Evolutionary conservation across 768 basidiomycete genomes (phyloP), one percentile per base, ranked within the genome.

Genomic region (Hygrophorus pudorinus): DNA sequence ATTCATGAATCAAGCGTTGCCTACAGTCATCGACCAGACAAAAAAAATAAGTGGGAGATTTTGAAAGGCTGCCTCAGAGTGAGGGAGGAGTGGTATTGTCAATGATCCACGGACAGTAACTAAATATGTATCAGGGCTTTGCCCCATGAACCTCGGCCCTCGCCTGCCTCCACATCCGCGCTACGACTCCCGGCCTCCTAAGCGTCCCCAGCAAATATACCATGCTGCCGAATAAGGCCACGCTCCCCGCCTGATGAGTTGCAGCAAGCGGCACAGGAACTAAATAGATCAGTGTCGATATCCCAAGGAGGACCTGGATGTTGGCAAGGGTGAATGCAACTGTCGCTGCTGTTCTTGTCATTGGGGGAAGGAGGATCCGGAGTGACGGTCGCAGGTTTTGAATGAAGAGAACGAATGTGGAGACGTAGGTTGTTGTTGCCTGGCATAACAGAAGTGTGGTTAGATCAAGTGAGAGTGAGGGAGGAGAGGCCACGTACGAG

Each of bases 251-350:
- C 61, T 99, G 96, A 59, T 99, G 96, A 27, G 82, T 74, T 10
- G 94, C 90, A 6, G 96, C 96, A 2, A 98, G 65, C 2, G 88
- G 88, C 1, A 90, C 76, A 1, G 96, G 96, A 1, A 98, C 96
- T 30, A 97, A 75, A 62, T 94, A 94, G 10, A 97, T 60, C 17
- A 98, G 65, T 0, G 96, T 99, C 18, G 83, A 67, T 30, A 75
- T 73, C 2, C 75, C 73, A 17, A 77, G 59, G 1, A 66, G 53
- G 9, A 87, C 88, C 60, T 99, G 96, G 0, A 90, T 59, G 52
- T 91, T 89, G 18, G 77, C 87, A 72, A 90, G 79, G 4, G 68
- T 79, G 57, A 90, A 90, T 2, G 80, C 81, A 14, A 70, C 73
- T 1, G 67, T 68, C 2, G 70, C 64, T 10, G 78, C 70, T 12